phyloP scores from a whole-genome alignment of 2,329 filamentous ascomycete species.

The Aspergillus ochraceoroseus region DNA sequence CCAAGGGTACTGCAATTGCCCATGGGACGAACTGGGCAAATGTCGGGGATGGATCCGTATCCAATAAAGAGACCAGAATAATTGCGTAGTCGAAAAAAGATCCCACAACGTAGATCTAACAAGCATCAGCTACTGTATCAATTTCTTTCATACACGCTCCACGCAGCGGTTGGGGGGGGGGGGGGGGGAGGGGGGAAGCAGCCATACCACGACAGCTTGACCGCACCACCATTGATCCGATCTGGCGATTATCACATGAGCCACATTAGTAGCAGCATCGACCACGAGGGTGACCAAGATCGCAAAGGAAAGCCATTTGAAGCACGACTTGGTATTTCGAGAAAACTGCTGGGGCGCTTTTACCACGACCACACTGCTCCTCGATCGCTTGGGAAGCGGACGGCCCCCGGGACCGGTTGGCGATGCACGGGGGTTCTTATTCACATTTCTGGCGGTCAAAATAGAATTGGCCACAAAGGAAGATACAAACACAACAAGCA shows the following conservation, averaged over 20 bases:
- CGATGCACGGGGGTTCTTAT: constrained; percentile 45
- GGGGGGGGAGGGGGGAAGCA: constrained; percentile 1
- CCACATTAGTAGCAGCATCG: constrained; percentile 67
- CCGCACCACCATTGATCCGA: constrained; percentile 76
- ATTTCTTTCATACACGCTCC: not conserved
- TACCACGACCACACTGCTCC: constrained; percentile 48
- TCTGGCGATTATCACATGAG: constrained; percentile 64
- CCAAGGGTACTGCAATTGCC: constrained; percentile 66
- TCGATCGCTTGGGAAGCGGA: constrained; percentile 65
- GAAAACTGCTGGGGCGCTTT: constrained; percentile 56
- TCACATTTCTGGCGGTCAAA: constrained; percentile 48
- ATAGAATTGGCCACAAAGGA: constrained; percentile 60
- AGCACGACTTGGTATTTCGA: constrained; percentile 63
- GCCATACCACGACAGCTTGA: constrained; percentile 66
- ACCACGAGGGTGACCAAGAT: constrained; percentile 69
- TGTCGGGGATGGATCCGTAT: constrained; percentile 75
- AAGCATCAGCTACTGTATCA: constrained; percentile 8
- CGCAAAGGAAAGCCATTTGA: constrained; percentile 68
- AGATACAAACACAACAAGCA: constrained; percentile 60
- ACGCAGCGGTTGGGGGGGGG: not conserved
- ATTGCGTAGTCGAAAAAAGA: constrained; percentile 84
- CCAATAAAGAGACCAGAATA: constrained; percentile 78
- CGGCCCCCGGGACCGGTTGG: constrained; percentile 80
- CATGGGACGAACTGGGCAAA: constrained; percentile 75
- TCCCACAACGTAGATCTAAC: constrained; percentile 75